Conservation (phyloP, 257 asterid genomes). For the Petrea volubilis region DNA sequence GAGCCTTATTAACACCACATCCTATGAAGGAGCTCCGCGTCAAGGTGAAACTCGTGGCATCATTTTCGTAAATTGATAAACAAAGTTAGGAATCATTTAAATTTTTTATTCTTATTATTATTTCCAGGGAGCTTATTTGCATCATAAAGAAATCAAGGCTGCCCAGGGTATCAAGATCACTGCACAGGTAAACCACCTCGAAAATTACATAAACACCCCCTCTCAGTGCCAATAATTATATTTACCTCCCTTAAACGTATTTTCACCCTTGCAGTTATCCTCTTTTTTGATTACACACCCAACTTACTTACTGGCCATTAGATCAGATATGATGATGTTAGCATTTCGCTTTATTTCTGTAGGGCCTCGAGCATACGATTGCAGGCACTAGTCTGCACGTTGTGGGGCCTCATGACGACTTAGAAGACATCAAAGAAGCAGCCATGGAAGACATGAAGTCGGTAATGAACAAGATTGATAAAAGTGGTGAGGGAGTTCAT, state of each 20-base stretch:
- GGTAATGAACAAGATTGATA: conserved; percentile 90
- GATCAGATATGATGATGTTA: too few species aligned
- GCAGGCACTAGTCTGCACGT: conserved; percentile 93
- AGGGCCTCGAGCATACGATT: conserved; percentile 99
- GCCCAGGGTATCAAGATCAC: conserved; percentile 97
- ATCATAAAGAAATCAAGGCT: conserved; percentile 94
- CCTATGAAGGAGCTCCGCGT: conserved; percentile 99
- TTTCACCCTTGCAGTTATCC: background rate
- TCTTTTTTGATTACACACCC: background rate
- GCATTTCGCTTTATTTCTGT: conserved; percentile 7
- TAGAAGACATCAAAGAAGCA: conserved; percentile 74
- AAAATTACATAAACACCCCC: too few species aligned
- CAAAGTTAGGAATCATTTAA: background rate
- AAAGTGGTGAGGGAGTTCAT: conserved; percentile 91
- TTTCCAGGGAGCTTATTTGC: conserved; percentile 84
- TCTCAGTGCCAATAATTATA: too few species aligned
- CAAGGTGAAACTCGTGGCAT: conserved; percentile 58
- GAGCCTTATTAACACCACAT: conserved; percentile 95
- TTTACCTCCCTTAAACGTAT: too few species aligned
- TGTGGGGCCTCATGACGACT: conserved; percentile 82
- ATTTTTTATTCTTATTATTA: background rate
- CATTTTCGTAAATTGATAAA: background rate
- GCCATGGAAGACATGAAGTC: conserved; percentile 96
- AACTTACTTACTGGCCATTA: background rate
- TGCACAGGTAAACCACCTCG: conserved; percentile 91